phyloP scores from a whole-genome alignment of 768 basidiomycete species.

The Dioszegia hungarica region DNA sequence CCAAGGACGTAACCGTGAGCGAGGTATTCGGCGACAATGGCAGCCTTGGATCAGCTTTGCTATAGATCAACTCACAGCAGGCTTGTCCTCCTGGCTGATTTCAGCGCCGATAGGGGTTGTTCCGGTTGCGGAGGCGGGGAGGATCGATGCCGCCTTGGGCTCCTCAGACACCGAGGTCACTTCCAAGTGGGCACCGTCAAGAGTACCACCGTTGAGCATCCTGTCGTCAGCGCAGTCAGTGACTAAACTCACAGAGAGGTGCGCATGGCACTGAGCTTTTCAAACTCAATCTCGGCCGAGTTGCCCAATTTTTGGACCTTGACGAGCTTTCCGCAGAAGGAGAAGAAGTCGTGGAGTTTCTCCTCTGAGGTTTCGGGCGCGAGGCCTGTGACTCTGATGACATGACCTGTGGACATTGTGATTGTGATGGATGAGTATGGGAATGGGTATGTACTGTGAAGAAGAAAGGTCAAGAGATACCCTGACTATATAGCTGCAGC shows the following conservation, averaged over 20 bases:
- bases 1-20: constrained; percentile 80
- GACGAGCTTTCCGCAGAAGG: constrained; percentile 75
- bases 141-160: constrained; percentile 36
- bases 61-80: constrained; percentile 48
- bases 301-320: constrained; percentile 47
- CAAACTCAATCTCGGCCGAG: constrained; percentile 70
- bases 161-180: constrained; percentile 66
- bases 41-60: constrained; percentile 16
- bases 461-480: too few species aligned
- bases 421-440: not conserved
- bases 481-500: too few species aligned
- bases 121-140: constrained; percentile 41
- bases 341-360: constrained; percentile 60
- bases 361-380: constrained; percentile 61
- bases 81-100: constrained; percentile 85
- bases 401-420: constrained; percentile 28
- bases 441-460: too few species aligned
- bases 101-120: constrained; percentile 43
- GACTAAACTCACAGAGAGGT: constrained; percentile 24
- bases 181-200: constrained; percentile 65
- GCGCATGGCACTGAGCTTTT: constrained; percentile 55
- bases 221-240: constrained; percentile 77
- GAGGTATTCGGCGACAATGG: constrained; percentile 88
- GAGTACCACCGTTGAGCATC: constrained; percentile 50
- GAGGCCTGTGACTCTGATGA: constrained; percentile 61